These are phyloP conservation scores for Cladosporium sp. DNA, from an alignment of 2,329 filamentous ascomycete species.

Conservation along the genomic window DNA sequence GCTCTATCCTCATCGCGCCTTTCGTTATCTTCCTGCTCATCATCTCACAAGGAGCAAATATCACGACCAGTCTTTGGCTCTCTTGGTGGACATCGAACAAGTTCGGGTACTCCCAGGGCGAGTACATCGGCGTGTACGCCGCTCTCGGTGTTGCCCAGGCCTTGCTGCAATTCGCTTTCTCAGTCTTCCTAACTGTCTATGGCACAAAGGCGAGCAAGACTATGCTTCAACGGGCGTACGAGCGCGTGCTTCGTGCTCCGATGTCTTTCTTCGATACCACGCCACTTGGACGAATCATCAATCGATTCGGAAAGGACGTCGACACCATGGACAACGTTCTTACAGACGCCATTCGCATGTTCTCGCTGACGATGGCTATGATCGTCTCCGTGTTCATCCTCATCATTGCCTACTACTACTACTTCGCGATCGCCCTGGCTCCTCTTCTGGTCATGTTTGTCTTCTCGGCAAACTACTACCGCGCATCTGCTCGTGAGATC, in stretches of 20 bases:
- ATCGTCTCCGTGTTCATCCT: conserved; percentile 82
- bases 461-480: conserved; percentile 83
- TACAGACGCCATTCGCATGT: conserved; percentile 89
- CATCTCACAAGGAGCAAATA: conserved; percentile 79
- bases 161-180: conserved; percentile 76
- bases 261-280: conserved; percentile 98
- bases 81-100: conserved; percentile 89
- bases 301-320: conserved; percentile 92
- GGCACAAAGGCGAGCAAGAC: conserved; percentile 80
- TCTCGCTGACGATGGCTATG: conserved; percentile 80
- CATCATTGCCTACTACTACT: conserved; percentile 94
- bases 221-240: conserved; percentile 80
- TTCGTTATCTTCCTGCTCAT: conserved; percentile 66
- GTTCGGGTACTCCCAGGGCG: conserved; percentile 66
- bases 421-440: conserved; percentile 71
- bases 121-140: conserved; percentile 66
- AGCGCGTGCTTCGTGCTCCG: conserved; percentile 67
- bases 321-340: conserved; percentile 95
- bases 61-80: conserved; percentile 86
- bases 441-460: conserved; percentile 76
- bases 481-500: conserved; percentile 86
- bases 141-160: conserved; percentile 72
- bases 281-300: conserved; percentile 90
- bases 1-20: conserved; percentile 68
- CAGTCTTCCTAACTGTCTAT: conserved; percentile 73